A percentile compares a stretch with the other conserved stretches of the same genome.
phyloP scores from a whole-genome alignment of 2,329 filamentous ascomycete genomes.

The Rosellinia necatrix region DNA sequence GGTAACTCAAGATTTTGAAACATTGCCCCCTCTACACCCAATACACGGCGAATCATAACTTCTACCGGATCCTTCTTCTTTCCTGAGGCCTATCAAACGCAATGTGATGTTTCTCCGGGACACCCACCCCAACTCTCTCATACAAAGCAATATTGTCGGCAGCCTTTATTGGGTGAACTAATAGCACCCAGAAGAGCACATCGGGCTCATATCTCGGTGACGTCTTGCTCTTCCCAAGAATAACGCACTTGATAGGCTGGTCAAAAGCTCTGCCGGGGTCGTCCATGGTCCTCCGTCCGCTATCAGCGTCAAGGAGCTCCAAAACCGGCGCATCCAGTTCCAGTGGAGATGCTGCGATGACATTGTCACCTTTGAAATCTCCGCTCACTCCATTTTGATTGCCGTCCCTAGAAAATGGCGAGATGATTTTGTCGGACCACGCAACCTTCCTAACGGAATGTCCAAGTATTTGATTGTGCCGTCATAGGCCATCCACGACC shows the following conservation, averaged over 20 bases:
- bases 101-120: neutral
- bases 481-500: conserved; percentile 14
- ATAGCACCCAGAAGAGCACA: neutral
- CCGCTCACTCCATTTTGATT: neutral
- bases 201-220: neutral
- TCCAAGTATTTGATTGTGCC: conserved; percentile 3
- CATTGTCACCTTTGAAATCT: neutral
- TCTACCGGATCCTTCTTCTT: conserved; percentile 1
- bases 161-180: neutral
- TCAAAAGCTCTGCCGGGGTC: conserved; percentile 1
- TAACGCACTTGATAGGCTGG: neutral
- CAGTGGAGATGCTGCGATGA: neutral
- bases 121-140: conserved; percentile 1
- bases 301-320: neutral
- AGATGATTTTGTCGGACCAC: conserved; percentile 2
- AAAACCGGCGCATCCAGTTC: conserved; percentile 13
- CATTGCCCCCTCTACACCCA: too few species aligned
- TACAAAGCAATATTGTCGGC: neutral
- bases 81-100: neutral
- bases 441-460: neutral
- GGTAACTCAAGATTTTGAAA: too few species aligned
- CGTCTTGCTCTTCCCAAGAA: conserved; percentile 2
- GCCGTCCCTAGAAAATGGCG: neutral
- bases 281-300: conserved; percentile 30
- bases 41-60: neutral